These are phyloP conservation scores for Colletotrichum magnum DNA, from an alignment of 2,329 filamentous ascomycete genomes.

Conservation along the genomic window DNA sequence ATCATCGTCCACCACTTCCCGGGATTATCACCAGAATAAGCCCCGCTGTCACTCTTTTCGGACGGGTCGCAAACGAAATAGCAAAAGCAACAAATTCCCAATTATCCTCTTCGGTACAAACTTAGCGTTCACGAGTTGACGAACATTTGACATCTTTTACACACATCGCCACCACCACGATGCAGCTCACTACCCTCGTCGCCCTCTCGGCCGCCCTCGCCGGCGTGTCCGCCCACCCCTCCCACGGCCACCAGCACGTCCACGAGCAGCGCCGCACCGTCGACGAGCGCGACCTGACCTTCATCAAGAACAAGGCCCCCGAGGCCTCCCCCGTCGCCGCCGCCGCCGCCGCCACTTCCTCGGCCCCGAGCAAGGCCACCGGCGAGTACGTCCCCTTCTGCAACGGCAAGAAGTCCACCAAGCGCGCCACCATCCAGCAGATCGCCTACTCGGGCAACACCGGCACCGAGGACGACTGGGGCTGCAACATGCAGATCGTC, in stretches of 20 bases:
- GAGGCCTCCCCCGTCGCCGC: not conserved
- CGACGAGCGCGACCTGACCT: conserved; percentile 19
- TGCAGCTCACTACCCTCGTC: conserved; percentile 58
- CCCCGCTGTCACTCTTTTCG: conserved; percentile 42
- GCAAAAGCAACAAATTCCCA: conserved; percentile 6
- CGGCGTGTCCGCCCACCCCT: conserved; percentile 59
- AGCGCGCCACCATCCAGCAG: conserved; percentile 62
- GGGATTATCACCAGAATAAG: conserved; percentile 28
- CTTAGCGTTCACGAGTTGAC: conserved; percentile 30
- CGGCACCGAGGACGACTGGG: conserved; percentile 57
- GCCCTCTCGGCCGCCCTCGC: conserved; percentile 56
- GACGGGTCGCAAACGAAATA: conserved; percentile 34
- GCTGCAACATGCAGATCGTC: conserved; percentile 67
- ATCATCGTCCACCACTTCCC: conserved; percentile 37
- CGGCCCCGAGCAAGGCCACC: conserved; percentile 51
- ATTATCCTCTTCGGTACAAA: conserved; percentile 11
- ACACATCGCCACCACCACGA: conserved; percentile 42
- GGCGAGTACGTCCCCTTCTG: conserved; percentile 49
- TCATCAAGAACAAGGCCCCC: conserved; percentile 30
- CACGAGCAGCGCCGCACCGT: conserved; percentile 44
- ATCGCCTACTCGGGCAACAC: conserved; percentile 65
- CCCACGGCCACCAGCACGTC: conserved; percentile 52
- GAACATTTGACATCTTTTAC: conserved; percentile 11
- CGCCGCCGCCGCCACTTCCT: conserved; percentile 47
- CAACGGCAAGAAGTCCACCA: conserved; percentile 49